Percentiles rank a stretch among this genome's conserved stretches.
These are phyloP conservation scores for Scedosporium apiospermum DNA, from an alignment of 2,329 filamentous ascomycete genomes.

Conservation along the genomic window DNA sequence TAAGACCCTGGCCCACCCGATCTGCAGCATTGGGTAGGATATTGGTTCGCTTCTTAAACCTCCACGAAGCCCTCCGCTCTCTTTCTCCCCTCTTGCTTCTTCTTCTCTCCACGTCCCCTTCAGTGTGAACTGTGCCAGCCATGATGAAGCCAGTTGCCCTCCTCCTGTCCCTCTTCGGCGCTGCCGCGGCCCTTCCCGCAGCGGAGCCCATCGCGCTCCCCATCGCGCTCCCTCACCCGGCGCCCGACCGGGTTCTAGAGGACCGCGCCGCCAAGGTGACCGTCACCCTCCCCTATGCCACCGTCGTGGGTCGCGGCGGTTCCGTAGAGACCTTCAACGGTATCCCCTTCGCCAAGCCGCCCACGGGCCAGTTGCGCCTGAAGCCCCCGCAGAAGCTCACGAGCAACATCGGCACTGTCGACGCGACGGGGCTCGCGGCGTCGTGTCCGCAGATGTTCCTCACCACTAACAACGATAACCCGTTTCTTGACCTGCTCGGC, in stretches of 20 bases:
- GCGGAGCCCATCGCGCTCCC: not conserved
- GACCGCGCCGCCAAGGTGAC: constrained; percentile 7
- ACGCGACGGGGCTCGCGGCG: constrained; percentile 35
- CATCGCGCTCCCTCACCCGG: not conserved
- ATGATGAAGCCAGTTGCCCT: not conserved
- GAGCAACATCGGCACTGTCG: constrained; percentile 37
- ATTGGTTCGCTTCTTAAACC: not conserved
- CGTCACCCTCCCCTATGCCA: constrained; percentile 13
- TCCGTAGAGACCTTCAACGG: constrained; percentile 49
- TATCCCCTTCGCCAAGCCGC: constrained; percentile 55
- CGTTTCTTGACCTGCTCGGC: constrained; percentile 26
- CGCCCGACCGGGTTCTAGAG: not conserved
- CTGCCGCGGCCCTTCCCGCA: not conserved
- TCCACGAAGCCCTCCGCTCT: not conserved
- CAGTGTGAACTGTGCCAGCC: not conserved
- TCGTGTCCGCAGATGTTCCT: constrained; percentile 52
- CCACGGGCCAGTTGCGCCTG: constrained; percentile 47
- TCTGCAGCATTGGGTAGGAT: not conserved
- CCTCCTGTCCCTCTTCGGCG: not conserved
- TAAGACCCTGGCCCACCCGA: not conserved
- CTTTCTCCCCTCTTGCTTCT: not conserved
- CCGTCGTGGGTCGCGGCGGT: constrained; percentile 13
- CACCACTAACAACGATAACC: constrained; percentile 25
- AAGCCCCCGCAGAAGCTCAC: constrained; percentile 46
- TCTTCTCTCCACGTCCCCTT: not conserved